A percentile compares a stretch with the other conserved stretches of the same genome.
Evolutionary conservation across 345 rosid species (phyloP).

Genomic region (Pistacia vera): DNA sequence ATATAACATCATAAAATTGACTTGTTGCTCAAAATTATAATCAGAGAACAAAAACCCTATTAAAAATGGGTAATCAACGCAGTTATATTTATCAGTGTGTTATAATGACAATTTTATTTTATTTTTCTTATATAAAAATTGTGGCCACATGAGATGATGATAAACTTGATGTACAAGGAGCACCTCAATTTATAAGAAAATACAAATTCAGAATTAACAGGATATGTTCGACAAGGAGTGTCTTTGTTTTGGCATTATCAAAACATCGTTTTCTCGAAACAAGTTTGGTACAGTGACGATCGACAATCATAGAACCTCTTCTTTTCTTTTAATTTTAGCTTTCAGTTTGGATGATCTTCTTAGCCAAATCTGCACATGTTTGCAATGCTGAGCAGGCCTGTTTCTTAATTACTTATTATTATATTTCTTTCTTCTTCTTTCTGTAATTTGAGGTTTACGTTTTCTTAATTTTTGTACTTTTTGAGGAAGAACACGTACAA

Average conservation of each 20-base stretch:
- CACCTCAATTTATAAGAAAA: not conserved
- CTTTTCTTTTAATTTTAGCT: not conserved
- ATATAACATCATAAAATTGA: not conserved
- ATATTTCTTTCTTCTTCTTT: no score
- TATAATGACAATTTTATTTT: no score
- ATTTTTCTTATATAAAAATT: no score
- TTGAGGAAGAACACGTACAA: no score
- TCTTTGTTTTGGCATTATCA: not conserved
- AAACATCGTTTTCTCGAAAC: conserved; percentile 22
- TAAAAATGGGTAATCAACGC: not conserved
- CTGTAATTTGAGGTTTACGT: no score
- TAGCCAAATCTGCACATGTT: conserved; percentile 16
- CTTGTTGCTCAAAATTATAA: not conserved
- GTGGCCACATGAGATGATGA: not conserved
- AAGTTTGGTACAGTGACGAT: conserved; percentile 9
- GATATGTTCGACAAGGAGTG: not conserved
- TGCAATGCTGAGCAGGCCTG: conserved; percentile 21
- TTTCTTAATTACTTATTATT: conserved; percentile 1
- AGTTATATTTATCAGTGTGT: no score
- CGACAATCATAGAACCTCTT: not conserved
- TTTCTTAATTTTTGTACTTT: no score
- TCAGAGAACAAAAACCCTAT: not conserved
- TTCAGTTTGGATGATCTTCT: not conserved
- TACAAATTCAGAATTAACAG: not conserved
- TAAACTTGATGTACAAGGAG: not conserved